Evolutionary conservation across 169 alveolate genomes (phyloP).

Genomic region (Prorocentrum cordatum): DNA sequence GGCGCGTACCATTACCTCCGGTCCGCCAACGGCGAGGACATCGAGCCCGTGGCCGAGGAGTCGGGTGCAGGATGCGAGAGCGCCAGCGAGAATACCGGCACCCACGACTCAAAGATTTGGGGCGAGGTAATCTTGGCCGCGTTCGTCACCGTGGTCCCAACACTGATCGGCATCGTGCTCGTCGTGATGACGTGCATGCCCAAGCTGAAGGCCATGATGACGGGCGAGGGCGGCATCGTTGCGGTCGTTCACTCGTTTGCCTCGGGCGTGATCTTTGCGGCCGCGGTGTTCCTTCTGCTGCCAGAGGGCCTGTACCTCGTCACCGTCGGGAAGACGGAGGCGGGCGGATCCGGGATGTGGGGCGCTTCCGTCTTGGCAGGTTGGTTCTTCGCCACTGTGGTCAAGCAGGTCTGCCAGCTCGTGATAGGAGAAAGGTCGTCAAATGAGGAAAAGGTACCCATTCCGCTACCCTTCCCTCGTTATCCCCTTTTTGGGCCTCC

Average conservation of each 20-base stretch:
- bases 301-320: constrained; percentile 5
- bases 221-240: background rate
- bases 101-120: background rate
- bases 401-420: too few species aligned
- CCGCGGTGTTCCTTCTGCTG: constrained; percentile 12
- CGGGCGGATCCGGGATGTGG: constrained; percentile 5
- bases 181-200: background rate
- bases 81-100: background rate
- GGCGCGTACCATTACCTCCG: background rate
- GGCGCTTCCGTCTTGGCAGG: background rate
- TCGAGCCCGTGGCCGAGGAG: background rate
- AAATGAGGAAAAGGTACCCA: too few species aligned
- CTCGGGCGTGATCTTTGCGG: constrained; percentile 1
- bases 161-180: background rate
- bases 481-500: too few species aligned
- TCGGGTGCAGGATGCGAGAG: background rate
- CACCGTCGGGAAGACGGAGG: background rate
- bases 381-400: constrained; percentile 4
- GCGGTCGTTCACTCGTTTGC: background rate
- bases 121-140: constrained; percentile 5
- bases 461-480: too few species aligned
- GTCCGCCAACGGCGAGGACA: background rate
- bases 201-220: background rate
- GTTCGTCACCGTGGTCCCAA: background rate
- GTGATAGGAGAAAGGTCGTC: too few species aligned